Percentiles rank a stretch among this genome's conserved stretches.
phyloP scores from a whole-genome alignment of 495 filamentous ascomycete species.

The Penicillium atrosanguineum region DNA sequence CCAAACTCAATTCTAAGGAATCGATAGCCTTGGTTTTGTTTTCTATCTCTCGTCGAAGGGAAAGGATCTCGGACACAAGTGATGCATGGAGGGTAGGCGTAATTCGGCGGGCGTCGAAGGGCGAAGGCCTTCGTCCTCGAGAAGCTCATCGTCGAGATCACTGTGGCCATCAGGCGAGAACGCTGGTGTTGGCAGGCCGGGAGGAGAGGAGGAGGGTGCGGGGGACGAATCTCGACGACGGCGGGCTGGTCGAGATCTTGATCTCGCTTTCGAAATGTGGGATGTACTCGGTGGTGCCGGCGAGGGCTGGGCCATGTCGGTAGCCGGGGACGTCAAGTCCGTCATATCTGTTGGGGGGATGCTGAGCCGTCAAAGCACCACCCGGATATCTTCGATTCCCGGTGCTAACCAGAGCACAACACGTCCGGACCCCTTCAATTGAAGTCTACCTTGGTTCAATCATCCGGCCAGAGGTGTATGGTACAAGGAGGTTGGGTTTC shows the following conservation, averaged over 20 bases:
- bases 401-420: slow-evolving; percentile 34
- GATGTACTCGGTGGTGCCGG: slow-evolving; percentile 56
- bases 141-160: slow-evolving; percentile 56
- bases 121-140: slow-evolving; percentile 69
- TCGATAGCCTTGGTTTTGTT: slow-evolving; percentile 82
- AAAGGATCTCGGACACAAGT: slow-evolving; percentile 89
- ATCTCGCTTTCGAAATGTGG: slow-evolving; percentile 51
- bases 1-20: slow-evolving; percentile 71
- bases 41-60: slow-evolving; percentile 82
- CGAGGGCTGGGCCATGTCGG: slow-evolving; percentile 41
- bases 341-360: slow-evolving; percentile 23
- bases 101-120: slow-evolving; percentile 85
- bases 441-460: slow-evolving; percentile 20
- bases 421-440: slow-evolving; percentile 20
- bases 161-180: slow-evolving; percentile 41
- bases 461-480: slow-evolving; percentile 12
- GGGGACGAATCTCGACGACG: slow-evolving; percentile 59
- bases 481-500: background rate
- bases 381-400: slow-evolving; percentile 13
- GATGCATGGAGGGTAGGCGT: slow-evolving; percentile 95
- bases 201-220: slow-evolving; percentile 60
- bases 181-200: slow-evolving; percentile 49
- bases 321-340: slow-evolving; percentile 19
- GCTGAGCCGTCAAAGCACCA: slow-evolving; percentile 16
- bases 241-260: slow-evolving; percentile 50